Base-by-base conservation (phyloP, 2,329 filamentous ascomycete species). In the Aspergillus sojae region DNA sequence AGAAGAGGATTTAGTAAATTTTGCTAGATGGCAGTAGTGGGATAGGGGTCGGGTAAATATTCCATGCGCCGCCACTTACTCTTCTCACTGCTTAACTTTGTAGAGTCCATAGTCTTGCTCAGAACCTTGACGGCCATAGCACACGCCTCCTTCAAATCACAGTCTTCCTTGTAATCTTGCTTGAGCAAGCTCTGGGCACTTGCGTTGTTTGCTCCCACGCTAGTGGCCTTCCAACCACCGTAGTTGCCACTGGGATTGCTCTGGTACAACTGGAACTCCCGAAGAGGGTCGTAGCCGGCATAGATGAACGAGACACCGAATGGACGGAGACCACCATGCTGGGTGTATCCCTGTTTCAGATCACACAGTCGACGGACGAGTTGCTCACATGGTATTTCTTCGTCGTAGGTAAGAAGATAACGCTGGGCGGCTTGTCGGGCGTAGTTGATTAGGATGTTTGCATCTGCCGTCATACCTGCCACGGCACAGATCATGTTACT, bases 401-500 rank as follows among this genome's bases (percentile, higher is more conserved):
- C 94, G 85, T 98, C 97, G 87, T 99, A 99, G 74, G 94, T 99
- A 71, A 97, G 89, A 79, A 99, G 94, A 83, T 99, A 98, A 77
- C 91, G 89, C 84, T 99, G 95, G 73, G 95, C 95, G 74, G 92
- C 91, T 87, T 97, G 93, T 73, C 95, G 93, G 78, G 95, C 96
- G 82, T 96, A 97, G 86, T 99, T 99, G 89, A 99, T 99, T 79
- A 99, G 93, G 81, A 99, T 99, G 85, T 99, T 99, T 80, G 95
- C 95, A 78, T 99, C 95, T 76, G 95, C 95, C 53, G 94, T 99
- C 94, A 99, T 98, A 77, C 95, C 95, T 74, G 95, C 95, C 65
- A 99, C 95, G 66, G 95, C 95, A 81, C 94, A 97, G 82, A 99
- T 98, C 96, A 99, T 99, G 85, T 99, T 99, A 84, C 94, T 98